phyloP scores from a whole-genome alignment of 257 asterid genomes.

The Phtheirospermum japonicum region DNA sequence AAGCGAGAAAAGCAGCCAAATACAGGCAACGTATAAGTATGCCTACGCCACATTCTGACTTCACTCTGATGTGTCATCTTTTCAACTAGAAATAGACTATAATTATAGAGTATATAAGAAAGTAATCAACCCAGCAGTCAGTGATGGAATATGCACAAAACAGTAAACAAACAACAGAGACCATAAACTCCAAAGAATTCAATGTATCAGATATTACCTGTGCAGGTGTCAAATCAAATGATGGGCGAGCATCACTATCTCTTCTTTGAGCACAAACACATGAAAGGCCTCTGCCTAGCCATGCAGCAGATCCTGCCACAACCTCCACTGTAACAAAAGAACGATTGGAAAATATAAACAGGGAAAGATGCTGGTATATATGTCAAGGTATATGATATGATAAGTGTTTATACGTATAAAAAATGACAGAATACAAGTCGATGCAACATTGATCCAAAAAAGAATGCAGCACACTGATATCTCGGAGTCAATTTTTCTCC shows the following conservation, averaged over 20 bases:
- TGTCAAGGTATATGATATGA: conserved; percentile 11
- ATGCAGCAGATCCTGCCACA: conserved; percentile 98
- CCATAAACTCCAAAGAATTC: conserved; percentile 10
- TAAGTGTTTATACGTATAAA: background rate
- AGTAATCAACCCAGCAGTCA: background rate
- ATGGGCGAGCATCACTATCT: conserved; percentile 88
- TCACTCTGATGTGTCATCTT: conserved; percentile 10
- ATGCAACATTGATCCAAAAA: conserved; percentile 9
- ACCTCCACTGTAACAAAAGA: conserved; percentile 62
- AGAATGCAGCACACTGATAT: background rate
- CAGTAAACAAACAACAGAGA: conserved; percentile 21
- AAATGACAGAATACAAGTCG: conserved; percentile 13
- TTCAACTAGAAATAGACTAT: background rate
- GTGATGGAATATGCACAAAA: conserved; percentile 4
- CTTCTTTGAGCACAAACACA: conserved; percentile 97
- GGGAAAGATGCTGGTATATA: conserved; percentile 15
- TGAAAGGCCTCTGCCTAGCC: conserved; percentile 97
- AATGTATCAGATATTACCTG: conserved; percentile 49
- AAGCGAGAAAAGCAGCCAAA: conserved; percentile 20
- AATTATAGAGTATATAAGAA: background rate
- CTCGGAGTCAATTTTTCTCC: background rate
- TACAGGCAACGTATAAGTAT: conserved; percentile 16
- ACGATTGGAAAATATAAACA: conserved; percentile 27
- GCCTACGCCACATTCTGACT: conserved; percentile 23
- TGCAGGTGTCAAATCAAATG: conserved; percentile 84